phyloP scores from a whole-genome alignment of 2,329 filamentous ascomycete species.

The Sclerotinia glacialis region DNA sequence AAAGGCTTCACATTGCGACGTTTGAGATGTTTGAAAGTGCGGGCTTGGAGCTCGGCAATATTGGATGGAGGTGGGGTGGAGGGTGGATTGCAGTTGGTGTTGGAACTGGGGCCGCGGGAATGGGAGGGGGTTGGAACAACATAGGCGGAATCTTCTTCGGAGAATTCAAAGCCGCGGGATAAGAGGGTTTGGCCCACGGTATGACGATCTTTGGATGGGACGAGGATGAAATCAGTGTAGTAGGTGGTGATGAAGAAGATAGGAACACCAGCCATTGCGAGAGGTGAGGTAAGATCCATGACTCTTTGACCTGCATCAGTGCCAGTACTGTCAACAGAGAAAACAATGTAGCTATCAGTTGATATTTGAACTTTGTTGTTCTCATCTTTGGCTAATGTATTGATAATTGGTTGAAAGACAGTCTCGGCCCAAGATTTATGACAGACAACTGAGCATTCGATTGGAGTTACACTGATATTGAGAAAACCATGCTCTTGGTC shows the following conservation, averaged over 20 bases:
- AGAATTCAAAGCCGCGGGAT: slow-evolving; percentile 79
- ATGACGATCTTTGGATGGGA: slow-evolving; percentile 70
- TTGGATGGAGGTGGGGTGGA: slow-evolving; percentile 74
- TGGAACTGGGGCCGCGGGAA: slow-evolving; percentile 42
- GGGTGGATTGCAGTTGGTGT: slow-evolving; percentile 51
- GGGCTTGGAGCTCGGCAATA: slow-evolving; percentile 73
- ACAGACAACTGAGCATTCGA: slow-evolving; percentile 91
- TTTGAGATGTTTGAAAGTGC: slow-evolving; percentile 81
- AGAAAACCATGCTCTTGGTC: slow-evolving; percentile 73
- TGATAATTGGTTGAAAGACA: slow-evolving; percentile 72
- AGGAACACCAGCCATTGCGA: slow-evolving; percentile 87
- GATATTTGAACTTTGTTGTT: slow-evolving; percentile 67
- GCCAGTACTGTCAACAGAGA: slow-evolving; percentile 85
- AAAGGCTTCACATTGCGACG: slow-evolving; percentile 71
- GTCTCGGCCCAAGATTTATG: slow-evolving; percentile 69
- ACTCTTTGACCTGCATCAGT: slow-evolving; percentile 90
- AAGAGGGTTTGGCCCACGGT: slow-evolving; percentile 76
- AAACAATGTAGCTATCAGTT: slow-evolving; percentile 78
- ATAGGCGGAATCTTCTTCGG: slow-evolving; percentile 67
- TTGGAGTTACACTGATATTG: slow-evolving; percentile 87
- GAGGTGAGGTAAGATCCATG: slow-evolving; percentile 83
- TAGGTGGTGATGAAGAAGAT: slow-evolving; percentile 99
- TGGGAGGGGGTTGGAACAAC: slow-evolving; percentile 48
- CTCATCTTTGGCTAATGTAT: slow-evolving; percentile 55
- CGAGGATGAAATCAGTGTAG: slow-evolving; percentile 94